Percentiles rank a stretch among this genome's conserved stretches.
These are phyloP conservation scores for Fusarium piperis DNA, from an alignment of 2,329 filamentous ascomycete genomes.

Conservation along the genomic window DNA sequence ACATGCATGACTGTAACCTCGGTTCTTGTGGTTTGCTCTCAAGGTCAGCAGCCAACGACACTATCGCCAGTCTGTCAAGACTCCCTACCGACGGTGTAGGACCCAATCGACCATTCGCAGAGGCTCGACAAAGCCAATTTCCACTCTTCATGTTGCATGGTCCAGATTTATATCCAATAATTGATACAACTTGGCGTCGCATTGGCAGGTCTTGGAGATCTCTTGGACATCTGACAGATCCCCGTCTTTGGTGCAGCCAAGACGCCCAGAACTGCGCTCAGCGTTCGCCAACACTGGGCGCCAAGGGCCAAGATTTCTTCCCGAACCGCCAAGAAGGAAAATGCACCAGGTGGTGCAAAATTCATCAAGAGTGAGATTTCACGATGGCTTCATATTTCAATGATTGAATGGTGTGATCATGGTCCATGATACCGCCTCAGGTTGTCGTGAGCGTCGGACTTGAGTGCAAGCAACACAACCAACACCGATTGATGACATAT, in stretches of 20 bases:
- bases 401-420: background rate
- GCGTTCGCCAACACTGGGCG: conserved; percentile 28
- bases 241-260: conserved; percentile 34
- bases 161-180: background rate
- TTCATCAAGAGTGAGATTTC: background rate
- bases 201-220: conserved; percentile 35
- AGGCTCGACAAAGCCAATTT: background rate
- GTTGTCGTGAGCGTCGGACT: background rate
- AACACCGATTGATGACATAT: background rate
- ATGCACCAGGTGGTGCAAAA: conserved; percentile 41
- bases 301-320: conserved; percentile 38
- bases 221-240: conserved; percentile 39
- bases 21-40: background rate
- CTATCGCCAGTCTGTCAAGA: background rate
- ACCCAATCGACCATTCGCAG: background rate
- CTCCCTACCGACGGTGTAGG: background rate
- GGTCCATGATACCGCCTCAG: background rate
- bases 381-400: conserved; percentile 19
- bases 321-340: conserved; percentile 36
- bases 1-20: background rate
- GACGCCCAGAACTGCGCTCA: conserved; percentile 38
- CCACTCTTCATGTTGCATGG: background rate
- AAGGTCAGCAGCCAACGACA: background rate
- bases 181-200: conserved; percentile 8
- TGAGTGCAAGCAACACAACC: background rate